These are phyloP conservation scores for Xanthoparmelia taractica DNA, from an alignment of 495 filamentous ascomycete species.

Conservation along the genomic window DNA sequence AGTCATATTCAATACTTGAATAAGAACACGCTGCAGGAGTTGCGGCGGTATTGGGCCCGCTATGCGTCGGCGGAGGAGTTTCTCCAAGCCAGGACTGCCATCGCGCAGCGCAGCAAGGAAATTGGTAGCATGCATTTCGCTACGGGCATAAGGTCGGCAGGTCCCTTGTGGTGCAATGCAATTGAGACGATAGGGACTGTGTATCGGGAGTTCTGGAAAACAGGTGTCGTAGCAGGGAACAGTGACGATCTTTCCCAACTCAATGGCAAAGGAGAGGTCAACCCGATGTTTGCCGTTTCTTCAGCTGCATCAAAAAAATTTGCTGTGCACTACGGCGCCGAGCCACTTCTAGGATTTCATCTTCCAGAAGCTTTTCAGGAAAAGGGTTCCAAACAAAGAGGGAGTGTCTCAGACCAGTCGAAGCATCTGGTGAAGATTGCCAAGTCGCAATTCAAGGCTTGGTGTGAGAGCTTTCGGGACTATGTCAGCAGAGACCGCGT, in stretches of 20 bases:
- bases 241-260: slow-evolving; percentile 7
- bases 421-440: slow-evolving; percentile 22
- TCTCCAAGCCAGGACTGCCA: slow-evolving; percentile 20
- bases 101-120: slow-evolving; percentile 7
- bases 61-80: slow-evolving; percentile 24
- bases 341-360: slow-evolving; percentile 42
- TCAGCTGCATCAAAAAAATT: slow-evolving; percentile 13
- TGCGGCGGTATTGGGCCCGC: slow-evolving; percentile 32
- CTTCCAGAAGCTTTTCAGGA: slow-evolving; percentile 19
- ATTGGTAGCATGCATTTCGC: slow-evolving; percentile 5
- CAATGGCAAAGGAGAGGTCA: neutral
- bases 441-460: slow-evolving; percentile 30
- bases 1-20: slow-evolving; percentile 33
- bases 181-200: slow-evolving; percentile 26
- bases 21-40: slow-evolving; percentile 28
- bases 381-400: neutral
- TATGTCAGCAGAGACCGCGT: slow-evolving; percentile 22
- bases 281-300: slow-evolving; percentile 28
- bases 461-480: slow-evolving; percentile 29
- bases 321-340: slow-evolving; percentile 37
- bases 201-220: slow-evolving; percentile 33
- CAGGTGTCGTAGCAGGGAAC: slow-evolving; percentile 26
- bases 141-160: slow-evolving; percentile 28
- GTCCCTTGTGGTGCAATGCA: slow-evolving; percentile 22
- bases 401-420: slow-evolving; percentile 23